Conservation (phyloP, 1,284 basidiomycete genomes). For the Marasmius oreades region DNA sequence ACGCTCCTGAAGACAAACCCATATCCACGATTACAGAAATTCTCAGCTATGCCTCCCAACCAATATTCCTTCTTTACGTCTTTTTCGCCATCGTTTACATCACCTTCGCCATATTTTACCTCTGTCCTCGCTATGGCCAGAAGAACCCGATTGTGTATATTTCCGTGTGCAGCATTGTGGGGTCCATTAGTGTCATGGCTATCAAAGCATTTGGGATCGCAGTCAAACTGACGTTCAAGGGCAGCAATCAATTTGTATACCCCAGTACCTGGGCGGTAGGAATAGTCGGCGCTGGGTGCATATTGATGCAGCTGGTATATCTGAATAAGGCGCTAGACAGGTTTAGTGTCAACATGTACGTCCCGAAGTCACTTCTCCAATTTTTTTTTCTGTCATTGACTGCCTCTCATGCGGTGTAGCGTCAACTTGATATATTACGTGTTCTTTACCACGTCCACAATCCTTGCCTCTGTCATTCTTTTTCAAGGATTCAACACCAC, state of each 20-base stretch:
- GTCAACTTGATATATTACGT: conserved; percentile 99
- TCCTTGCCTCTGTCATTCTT: conserved; percentile 91
- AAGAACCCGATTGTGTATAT: conserved; percentile 90
- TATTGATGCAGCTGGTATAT: conserved; percentile 97
- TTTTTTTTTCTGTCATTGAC: conserved; percentile 12
- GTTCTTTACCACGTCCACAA: conserved; percentile 95
- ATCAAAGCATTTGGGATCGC: conserved; percentile 86
- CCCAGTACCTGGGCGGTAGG: conserved; percentile 95
- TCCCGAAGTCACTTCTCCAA: conserved; percentile 18
- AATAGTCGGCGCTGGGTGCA: conserved; percentile 81
- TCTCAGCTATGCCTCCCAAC: conserved; percentile 83
- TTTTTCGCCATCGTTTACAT: conserved; percentile 76
- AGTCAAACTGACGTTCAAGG: conserved; percentile 91
- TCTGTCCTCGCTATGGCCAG: conserved; percentile 87
- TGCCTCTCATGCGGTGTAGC: conserved; percentile 34
- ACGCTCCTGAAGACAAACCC: conserved; percentile 95
- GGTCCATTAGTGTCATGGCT: conserved; percentile 79
- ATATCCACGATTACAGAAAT: conserved; percentile 95
- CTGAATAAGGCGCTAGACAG: conserved; percentile 98
- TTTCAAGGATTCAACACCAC: conserved; percentile 97
- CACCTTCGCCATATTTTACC: conserved; percentile 84
- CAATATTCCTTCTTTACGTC: conserved; percentile 89
- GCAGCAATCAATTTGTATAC: conserved; percentile 95
- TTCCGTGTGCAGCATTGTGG: conserved; percentile 89
- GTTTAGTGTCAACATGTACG: conserved; percentile 97